A percentile compares a stretch with the other conserved stretches of the same genome.
phyloP scores from a whole-genome alignment of 148 eudicot genomes.

The Fagopyrum homotropicum region DNA sequence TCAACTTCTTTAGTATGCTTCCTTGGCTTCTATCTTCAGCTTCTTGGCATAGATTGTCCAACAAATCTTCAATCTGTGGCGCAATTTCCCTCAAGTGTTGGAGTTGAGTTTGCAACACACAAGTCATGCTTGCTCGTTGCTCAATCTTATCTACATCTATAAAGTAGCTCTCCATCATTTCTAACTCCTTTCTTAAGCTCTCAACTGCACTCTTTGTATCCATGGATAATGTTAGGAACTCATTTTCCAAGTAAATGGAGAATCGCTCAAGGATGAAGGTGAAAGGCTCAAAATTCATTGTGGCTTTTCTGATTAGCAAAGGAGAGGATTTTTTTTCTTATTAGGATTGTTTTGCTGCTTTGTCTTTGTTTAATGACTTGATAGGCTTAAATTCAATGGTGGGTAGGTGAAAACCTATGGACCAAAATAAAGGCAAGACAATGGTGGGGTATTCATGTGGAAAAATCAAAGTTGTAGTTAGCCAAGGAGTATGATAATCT shows the following conservation, averaged over 20 bases:
- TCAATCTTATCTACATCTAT: background rate
- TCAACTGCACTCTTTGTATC: slow-evolving; percentile 1
- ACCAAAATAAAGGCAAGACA: background rate
- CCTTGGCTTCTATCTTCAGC: slow-evolving; percentile 3
- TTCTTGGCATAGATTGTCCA: background rate
- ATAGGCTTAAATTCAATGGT: background rate
- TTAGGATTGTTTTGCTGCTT: background rate
- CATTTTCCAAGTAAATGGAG: background rate
- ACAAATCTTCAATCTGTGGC: background rate
- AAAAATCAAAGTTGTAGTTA: background rate
- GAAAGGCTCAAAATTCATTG: slow-evolving; percentile 4
- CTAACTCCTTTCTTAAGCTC: background rate
- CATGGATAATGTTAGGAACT: background rate
- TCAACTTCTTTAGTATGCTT: slow-evolving; percentile 6
- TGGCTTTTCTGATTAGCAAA: background rate
- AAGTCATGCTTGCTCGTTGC: background rate
- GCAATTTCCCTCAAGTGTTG: background rate
- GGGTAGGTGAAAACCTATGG: background rate
- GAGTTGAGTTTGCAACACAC: slow-evolving; percentile 10
- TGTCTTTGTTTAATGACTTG: background rate
- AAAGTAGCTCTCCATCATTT: slow-evolving; percentile 7
- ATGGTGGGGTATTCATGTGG: background rate
- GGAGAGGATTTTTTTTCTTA: background rate
- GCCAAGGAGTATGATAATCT: background rate
- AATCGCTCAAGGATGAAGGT: slow-evolving; percentile 5